Evolutionary conservation across 2,329 filamentous ascomycete species (phyloP).

Genomic region (Epichloe amarillans): DNA sequence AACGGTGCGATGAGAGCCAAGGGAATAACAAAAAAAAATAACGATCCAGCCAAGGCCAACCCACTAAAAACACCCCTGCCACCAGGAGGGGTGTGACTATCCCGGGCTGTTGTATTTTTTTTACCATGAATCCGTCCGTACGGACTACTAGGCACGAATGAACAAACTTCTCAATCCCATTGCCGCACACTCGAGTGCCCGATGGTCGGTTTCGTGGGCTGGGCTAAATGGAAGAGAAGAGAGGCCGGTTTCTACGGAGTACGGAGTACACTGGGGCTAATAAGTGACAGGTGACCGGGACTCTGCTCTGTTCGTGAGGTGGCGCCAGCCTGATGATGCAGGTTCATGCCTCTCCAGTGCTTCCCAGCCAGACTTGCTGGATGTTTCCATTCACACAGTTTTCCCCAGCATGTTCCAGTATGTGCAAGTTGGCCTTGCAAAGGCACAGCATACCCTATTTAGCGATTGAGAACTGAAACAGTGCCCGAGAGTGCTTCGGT

Average conservation of each 20-base stretch:
- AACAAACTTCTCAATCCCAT: background rate
- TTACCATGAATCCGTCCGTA: background rate
- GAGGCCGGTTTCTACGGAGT: background rate
- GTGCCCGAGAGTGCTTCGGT: too few relatives aligned
- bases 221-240: background rate
- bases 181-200: background rate
- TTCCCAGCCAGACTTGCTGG: too few relatives aligned
- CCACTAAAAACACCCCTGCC: background rate
- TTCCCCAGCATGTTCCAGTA: too few relatives aligned
- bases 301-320: background rate
- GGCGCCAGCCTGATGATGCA: background rate
- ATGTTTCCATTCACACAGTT: background rate
- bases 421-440: too few relatives aligned
- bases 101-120: background rate
- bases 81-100: background rate
- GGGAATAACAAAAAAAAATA: background rate
- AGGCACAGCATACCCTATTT: too few relatives aligned
- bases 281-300: background rate
- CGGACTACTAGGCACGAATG: background rate
- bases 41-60: background rate
- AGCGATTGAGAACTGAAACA: too few relatives aligned
- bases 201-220: background rate
- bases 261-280: background rate
- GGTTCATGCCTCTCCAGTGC: background rate
- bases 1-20: constrained; percentile 3